Evolutionary conservation across 192 early-diverging fungal genomes (phyloP), one percentile per base, ranked within the genome.

Genomic region (Pilaira anomala): DNA sequence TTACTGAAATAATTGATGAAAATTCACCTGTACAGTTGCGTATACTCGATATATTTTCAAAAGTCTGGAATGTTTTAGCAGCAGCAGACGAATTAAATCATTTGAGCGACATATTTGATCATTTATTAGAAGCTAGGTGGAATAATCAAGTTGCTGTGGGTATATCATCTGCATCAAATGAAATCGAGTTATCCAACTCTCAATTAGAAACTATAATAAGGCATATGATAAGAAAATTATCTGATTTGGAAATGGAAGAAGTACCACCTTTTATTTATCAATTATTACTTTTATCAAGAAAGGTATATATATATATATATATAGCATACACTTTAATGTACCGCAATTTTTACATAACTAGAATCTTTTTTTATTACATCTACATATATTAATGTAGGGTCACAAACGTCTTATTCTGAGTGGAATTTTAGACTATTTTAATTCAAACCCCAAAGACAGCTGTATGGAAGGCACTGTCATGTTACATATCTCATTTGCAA

Each of bases 181-280:
- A 72, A 16, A 65, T 72, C 59, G 70, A 72, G 41, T 33, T 66
- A 21, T 41, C 64, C 7, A 29, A 44, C 0, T 7, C 18, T 30
- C 63, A 72, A 40, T 44, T 72, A 25, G 48, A 72, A 6, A 3
- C 14, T 3, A 51, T 62, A 11, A 49, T 62, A 3, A 45, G 28
- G 24, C 51, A 59, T 44, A 21, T 66, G 12, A 39, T 71, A n/a
- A 80, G 77, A 18, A 72, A 79, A 4, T 48, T 85, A n/a, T 63
- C 76, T 49, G 65, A 65, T 1, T 59, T 79, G n/a, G 83, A 83
- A 28, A 42, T 66, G 3, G 67, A 79, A 18, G 85, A 85, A 67
- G 70, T 85, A 1, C 88, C 90, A 2, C 77, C 87, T 1, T 67
- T 90, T 67, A 75, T 86, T 13, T 87, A 85, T 60, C 87, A 90